phyloP scores from a whole-genome alignment of 768 basidiomycete genomes.

The Mycena albidolilacea region DNA sequence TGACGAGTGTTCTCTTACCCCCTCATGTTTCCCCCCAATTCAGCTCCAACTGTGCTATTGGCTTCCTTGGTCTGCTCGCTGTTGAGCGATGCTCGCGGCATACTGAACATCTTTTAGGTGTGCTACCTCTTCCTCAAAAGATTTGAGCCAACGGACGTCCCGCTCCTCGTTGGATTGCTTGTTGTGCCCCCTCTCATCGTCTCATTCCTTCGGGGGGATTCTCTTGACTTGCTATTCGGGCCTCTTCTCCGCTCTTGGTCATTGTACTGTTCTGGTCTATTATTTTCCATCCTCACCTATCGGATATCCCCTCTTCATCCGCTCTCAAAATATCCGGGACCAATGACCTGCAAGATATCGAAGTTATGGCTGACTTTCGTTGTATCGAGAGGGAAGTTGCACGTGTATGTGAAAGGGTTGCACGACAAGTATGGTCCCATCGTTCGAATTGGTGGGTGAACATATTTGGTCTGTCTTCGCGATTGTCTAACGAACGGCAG shows the following conservation, averaged over 20 bases:
- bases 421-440: slow-evolving; percentile 68
- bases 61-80: too few relatives aligned
- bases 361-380: slow-evolving; percentile 54
- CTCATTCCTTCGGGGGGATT: neutral
- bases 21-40: too few relatives aligned
- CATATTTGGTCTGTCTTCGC: neutral
- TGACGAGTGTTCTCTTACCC: too few relatives aligned
- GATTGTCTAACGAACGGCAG: slow-evolving; percentile 40
- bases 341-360: slow-evolving; percentile 54
- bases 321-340: slow-evolving; percentile 63
- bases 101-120: too few relatives aligned
- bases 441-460: slow-evolving; percentile 64
- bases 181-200: too few relatives aligned
- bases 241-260: slow-evolving; percentile 7
- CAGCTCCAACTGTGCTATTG: too few relatives aligned
- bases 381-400: slow-evolving; percentile 55
- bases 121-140: too few relatives aligned
- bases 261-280: slow-evolving; percentile 28
- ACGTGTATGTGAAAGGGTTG: slow-evolving; percentile 58
- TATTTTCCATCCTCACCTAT: slow-evolving; percentile 49
- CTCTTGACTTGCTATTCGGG: neutral
- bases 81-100: too few relatives aligned
- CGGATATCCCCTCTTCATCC: slow-evolving; percentile 65
- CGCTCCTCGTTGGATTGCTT: too few relatives aligned
- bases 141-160: too few relatives aligned